These are phyloP conservation scores for Phlegmacium glaucopus DNA, from an alignment of 768 basidiomycete species.

Conservation along the genomic window DNA sequence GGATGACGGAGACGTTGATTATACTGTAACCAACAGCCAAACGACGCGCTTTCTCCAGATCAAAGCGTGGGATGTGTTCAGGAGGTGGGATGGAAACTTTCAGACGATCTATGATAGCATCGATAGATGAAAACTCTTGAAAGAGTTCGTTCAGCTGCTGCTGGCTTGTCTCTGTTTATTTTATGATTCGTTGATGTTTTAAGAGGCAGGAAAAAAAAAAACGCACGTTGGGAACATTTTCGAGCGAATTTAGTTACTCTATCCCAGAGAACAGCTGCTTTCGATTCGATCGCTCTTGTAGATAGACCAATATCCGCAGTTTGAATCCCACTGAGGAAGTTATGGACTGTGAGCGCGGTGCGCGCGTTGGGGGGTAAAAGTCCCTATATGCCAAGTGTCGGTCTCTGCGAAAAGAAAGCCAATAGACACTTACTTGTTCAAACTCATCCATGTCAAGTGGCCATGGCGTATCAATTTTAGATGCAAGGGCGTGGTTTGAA, in stretches of 20 bases:
- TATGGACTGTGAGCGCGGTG: slow-evolving; percentile 19
- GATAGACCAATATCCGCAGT: slow-evolving; percentile 21
- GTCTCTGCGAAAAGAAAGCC: background rate
- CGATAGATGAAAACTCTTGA: slow-evolving; percentile 22
- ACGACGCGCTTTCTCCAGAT: slow-evolving; percentile 15
- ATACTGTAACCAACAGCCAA: slow-evolving; percentile 32
- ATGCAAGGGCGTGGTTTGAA: slow-evolving; percentile 14
- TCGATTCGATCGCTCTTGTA: slow-evolving; percentile 19
- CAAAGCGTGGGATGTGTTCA: slow-evolving; percentile 12
- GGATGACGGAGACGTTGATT: slow-evolving; percentile 32
- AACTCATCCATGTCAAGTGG: slow-evolving; percentile 35
- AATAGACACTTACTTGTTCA: slow-evolving; percentile 21
- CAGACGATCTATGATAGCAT: slow-evolving; percentile 19
- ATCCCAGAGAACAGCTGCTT: slow-evolving; percentile 30
- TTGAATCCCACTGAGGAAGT: slow-evolving; percentile 14
- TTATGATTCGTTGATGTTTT: background rate
- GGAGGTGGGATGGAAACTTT: slow-evolving; percentile 9
- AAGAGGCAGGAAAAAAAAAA: background rate
- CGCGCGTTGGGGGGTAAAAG: slow-evolving; percentile 14
- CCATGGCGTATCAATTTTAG: slow-evolving; percentile 35
- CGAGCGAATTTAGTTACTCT: slow-evolving; percentile 25
- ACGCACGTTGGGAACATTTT: slow-evolving; percentile 27
- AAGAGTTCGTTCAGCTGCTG: slow-evolving; percentile 13
- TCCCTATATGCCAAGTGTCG: slow-evolving; percentile 9
- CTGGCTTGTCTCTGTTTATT: slow-evolving; percentile 4